A percentile compares a stretch with the other conserved stretches of the same genome.
phyloP scores from a whole-genome alignment of 1,139 yeast genomes.

The Zygoascus sp. region DNA sequence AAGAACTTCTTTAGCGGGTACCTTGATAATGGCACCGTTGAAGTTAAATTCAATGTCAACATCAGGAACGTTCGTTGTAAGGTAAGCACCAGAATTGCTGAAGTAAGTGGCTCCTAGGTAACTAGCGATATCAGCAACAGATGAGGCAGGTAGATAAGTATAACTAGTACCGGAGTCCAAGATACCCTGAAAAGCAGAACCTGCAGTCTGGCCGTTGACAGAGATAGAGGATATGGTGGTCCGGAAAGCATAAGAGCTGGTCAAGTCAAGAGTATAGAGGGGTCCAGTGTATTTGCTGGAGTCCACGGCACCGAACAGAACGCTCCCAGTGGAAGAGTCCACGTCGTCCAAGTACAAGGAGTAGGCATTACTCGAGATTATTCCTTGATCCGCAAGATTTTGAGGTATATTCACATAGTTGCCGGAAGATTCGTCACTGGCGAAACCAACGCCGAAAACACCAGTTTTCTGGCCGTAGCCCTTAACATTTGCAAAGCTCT shows the following conservation, averaged over 20 bases:
- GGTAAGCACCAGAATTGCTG: constrained; percentile 14
- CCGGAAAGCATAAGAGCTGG: constrained; percentile 11
- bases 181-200: constrained; percentile 24
- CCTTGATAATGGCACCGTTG: constrained; percentile 40
- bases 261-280: constrained; percentile 33
- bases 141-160: constrained; percentile 24
- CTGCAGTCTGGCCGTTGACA: constrained; percentile 14
- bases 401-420: constrained; percentile 43
- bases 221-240: constrained; percentile 11
- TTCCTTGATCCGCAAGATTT: constrained; percentile 44
- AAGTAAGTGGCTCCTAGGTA: constrained; percentile 19
- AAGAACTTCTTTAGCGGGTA: constrained; percentile 34
- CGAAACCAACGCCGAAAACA: constrained; percentile 18
- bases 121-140: constrained; percentile 17
- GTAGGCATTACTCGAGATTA: constrained; percentile 44
- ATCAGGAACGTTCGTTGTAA: constrained; percentile 12
- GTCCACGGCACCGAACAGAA: constrained; percentile 59
- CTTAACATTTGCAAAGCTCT: constrained; percentile 10
- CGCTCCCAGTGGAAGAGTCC: constrained; percentile 41
- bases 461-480: constrained; percentile 10
- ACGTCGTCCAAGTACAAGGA: constrained; percentile 48
- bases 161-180: constrained; percentile 15
- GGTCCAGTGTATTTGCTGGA: constrained; percentile 47
- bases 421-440: constrained; percentile 12
- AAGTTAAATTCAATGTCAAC: constrained; percentile 36